phyloP scores from a whole-genome alignment of 2,329 filamentous ascomycete genomes.

The Penicillium frequentans region DNA sequence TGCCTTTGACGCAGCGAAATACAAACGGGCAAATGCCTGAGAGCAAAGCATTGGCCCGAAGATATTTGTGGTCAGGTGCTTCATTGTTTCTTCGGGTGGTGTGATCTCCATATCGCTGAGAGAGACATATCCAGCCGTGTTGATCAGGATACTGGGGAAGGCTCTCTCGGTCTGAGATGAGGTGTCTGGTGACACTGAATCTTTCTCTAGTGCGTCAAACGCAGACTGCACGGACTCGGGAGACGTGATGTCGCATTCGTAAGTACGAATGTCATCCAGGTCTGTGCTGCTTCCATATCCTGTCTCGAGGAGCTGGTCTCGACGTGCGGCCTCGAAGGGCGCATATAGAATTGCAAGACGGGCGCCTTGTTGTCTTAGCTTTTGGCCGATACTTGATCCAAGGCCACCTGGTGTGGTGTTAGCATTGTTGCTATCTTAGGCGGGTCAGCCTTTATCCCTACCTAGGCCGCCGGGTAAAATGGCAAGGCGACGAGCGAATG shows the following conservation, averaged over 20 bases:
- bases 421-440: not conserved
- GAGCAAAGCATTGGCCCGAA: conserved; percentile 48
- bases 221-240: conserved; percentile 47
- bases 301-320: conserved; percentile 36
- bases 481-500: conserved; percentile 40
- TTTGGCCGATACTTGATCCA: conserved; percentile 44
- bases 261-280: conserved; percentile 30
- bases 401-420: conserved; percentile 35
- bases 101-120: conserved; percentile 46
- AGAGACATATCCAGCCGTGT: conserved; percentile 49
- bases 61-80: conserved; percentile 47
- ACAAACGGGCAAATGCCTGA: conserved; percentile 48
- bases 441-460: conserved; percentile 18
- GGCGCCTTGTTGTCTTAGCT: conserved; percentile 43
- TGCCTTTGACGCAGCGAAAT: conserved; percentile 29
- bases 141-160: conserved; percentile 43
- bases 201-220: conserved; percentile 38
- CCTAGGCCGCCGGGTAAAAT: conserved; percentile 47
- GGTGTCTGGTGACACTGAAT: conserved; percentile 12
- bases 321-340: conserved; percentile 45
- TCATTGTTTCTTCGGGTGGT: conserved; percentile 44
- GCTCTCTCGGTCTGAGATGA: conserved; percentile 19
- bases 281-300: conserved; percentile 31
- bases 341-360: conserved; percentile 49
- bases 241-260: conserved; percentile 51